Conservation (phyloP, 257 asterid genomes). For the Fraxinus americana region DNA sequence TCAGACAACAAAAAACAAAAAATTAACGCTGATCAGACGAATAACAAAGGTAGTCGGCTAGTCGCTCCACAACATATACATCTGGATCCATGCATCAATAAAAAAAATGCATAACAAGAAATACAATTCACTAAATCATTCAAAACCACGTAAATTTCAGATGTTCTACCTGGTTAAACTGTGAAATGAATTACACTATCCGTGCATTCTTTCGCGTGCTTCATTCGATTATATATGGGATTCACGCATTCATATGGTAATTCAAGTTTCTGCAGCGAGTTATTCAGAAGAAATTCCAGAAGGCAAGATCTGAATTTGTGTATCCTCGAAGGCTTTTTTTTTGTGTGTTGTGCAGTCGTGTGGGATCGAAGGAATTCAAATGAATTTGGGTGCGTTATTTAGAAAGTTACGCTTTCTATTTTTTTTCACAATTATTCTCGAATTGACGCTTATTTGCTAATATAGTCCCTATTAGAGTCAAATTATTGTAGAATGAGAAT, state of each 20-base stretch:
- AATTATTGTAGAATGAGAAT: too few relatives aligned
- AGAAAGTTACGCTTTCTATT: slow-evolving; percentile 21
- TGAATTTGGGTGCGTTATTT: slow-evolving; percentile 15
- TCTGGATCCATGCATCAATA: slow-evolving; percentile 27
- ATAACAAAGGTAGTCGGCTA: neutral
- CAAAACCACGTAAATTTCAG: neutral
- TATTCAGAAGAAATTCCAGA: slow-evolving; percentile 19
- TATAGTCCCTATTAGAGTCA: too few relatives aligned
- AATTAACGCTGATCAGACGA: neutral
- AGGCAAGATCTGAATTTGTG: slow-evolving; percentile 30
- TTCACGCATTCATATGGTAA: neutral
- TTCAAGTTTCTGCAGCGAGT: slow-evolving; percentile 21
- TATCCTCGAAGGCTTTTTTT: neutral
- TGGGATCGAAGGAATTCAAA: slow-evolving; percentile 31
- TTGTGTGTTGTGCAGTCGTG: slow-evolving; percentile 22
- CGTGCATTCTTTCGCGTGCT: neutral
- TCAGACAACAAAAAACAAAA: neutral
- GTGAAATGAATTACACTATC: neutral
- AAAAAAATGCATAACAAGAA: slow-evolving; percentile 12
- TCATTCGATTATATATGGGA: neutral
- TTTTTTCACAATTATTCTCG: neutral
- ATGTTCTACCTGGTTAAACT: slow-evolving; percentile 14
- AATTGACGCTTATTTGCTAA: neutral
- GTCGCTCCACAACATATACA: neutral
- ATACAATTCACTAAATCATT: slow-evolving; percentile 16